Conservation (phyloP, 2,329 filamentous ascomycete genomes). For the Trichoderma sp. region DNA sequence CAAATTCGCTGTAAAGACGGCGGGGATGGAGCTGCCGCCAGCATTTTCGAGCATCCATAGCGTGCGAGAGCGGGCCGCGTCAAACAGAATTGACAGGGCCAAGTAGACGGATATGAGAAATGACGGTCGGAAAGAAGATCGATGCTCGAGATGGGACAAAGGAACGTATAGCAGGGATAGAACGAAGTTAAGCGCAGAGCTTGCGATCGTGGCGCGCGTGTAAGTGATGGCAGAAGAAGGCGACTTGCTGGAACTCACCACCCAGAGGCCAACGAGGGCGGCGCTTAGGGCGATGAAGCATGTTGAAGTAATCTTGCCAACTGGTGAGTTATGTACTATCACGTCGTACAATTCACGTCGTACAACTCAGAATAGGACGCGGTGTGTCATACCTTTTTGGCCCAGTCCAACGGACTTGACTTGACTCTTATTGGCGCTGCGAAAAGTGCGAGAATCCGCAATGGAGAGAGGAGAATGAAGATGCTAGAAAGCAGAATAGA, state of each 20-base stretch:
- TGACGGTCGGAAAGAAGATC: conserved; percentile 26
- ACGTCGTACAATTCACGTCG: not conserved
- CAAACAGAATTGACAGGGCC: conserved; percentile 26
- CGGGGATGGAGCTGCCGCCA: conserved; percentile 25
- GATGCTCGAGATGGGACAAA: conserved; percentile 22
- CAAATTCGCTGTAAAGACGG: conserved; percentile 26
- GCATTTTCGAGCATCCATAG: conserved; percentile 27
- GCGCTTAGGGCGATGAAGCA: conserved; percentile 20
- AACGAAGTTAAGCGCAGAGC: conserved; percentile 3
- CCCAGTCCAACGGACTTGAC: conserved; percentile 7
- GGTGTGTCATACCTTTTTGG: conserved; percentile 11
- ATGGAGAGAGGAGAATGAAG: conserved; percentile 13
- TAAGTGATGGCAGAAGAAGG: not conserved
- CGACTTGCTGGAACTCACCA: not conserved
- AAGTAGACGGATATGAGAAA: conserved; percentile 27
- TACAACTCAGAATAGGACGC: not conserved
- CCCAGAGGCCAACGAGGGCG: conserved; percentile 18
- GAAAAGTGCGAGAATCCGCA: not conserved
- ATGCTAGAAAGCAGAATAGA: conserved; percentile 21
- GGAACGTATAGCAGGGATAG: conserved; percentile 6
- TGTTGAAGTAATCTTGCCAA: conserved; percentile 12
- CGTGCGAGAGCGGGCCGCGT: conserved; percentile 28
- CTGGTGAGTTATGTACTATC: too few relatives aligned
- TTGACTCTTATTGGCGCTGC: conserved; percentile 4
- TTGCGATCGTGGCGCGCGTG: conserved; percentile 6